Evolutionary conservation across 2,329 filamentous ascomycete genomes (phyloP), one percentile per base, ranked within the genome.

Genomic region (Sporothrix mexicana): DNA sequence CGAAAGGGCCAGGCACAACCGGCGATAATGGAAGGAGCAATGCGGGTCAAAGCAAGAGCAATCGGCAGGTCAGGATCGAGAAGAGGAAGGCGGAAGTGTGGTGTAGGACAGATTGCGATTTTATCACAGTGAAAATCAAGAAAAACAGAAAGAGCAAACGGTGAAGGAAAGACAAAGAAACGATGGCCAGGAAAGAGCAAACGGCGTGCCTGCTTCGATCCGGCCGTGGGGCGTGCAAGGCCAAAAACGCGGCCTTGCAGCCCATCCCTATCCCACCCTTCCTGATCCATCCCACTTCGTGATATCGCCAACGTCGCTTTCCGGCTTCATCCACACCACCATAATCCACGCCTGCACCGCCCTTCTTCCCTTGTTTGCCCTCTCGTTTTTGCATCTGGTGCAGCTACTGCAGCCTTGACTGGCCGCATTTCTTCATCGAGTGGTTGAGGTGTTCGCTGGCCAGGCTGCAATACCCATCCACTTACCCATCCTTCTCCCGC

Each of bases 211-310:
- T 64, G 20, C 20, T 45, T n/a, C 25, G 20, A 20, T 66, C 41
- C 36, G 25, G 36, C 15, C 59, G 41, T 66, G 41, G 61, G 41
- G 61, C 23, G 61, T 45, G 20, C 6, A 43, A 15, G 20, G 41
- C 20, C 61, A 51, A 49, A 17, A 70, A 41, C 51, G 49, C 51
- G 36, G 67, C 67, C n/a, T 47, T 70, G 41, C n/a, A 41, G 17
- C 55, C 30, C 57, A 41, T 51, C 36, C 12, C 61, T 36, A 55
- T 61, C 64, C 43, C 64, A 62, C 45, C 53, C 43, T 25, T 47
- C 9, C 51, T 41, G 6, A 20, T 59, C 53, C 68, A 72, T 73
- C 72, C 72, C 67, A 73, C 72, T 66, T 73, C 57, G 49, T 53
- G 72, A 73, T 73, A 51, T 59, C 20, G 41, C 47, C 55, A 43